Conservation (phyloP, 2,329 filamentous ascomycete genomes). For the Rutstroemia sp. region DNA sequence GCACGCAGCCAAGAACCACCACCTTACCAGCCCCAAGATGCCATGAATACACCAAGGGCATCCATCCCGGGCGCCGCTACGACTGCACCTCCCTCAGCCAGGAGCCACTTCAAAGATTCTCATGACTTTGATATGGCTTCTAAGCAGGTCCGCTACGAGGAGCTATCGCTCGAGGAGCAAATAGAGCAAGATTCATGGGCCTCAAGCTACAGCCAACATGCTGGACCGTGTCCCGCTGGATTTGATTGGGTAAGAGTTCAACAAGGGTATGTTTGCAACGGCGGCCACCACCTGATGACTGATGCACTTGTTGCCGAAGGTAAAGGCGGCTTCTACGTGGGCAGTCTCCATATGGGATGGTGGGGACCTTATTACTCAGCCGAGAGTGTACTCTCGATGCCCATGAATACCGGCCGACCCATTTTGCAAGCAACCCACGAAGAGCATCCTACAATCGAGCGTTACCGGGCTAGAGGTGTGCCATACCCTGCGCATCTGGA, state of each 20-base stretch:
- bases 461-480: too few relatives aligned
- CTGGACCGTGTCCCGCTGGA: conserved; percentile 10
- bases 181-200: conserved; percentile 19
- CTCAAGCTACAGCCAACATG: neutral
- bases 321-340: conserved; percentile 13
- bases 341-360: neutral
- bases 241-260: conserved; percentile 12
- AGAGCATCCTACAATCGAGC: too few relatives aligned
- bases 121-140: conserved; percentile 14
- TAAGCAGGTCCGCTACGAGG: conserved; percentile 11
- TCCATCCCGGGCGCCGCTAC: neutral
- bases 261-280: conserved; percentile 18
- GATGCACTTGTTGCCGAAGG: conserved; percentile 19
- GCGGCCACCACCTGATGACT: conserved; percentile 13
- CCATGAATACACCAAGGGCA: neutral
- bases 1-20: neutral
- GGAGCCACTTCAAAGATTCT: neutral
- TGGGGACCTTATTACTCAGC: neutral
- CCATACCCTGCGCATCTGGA: too few relatives aligned
- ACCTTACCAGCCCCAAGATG: neutral
- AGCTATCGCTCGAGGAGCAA: conserved; percentile 10
- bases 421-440: too few relatives aligned
- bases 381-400: too few relatives aligned
- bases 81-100: neutral
- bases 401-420: too few relatives aligned